Conservation (phyloP, 2,329 filamentous ascomycete genomes). For the Chrysoporthe cubensis region DNA sequence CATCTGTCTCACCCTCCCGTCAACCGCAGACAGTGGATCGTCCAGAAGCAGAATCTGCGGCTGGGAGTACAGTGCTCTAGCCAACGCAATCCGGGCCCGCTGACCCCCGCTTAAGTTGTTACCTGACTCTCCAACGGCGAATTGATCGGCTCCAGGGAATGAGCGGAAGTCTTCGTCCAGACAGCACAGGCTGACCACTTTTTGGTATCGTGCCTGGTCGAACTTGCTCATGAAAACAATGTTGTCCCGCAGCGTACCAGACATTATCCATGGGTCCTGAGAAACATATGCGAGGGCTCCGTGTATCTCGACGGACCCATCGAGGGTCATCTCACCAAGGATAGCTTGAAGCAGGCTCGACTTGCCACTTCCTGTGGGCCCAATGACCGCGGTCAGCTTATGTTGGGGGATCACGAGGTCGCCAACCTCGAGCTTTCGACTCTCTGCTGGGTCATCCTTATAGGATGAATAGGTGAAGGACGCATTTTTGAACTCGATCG, state of each 20-base stretch:
- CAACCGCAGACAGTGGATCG: constrained; percentile 17
- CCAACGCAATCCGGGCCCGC: constrained; percentile 12
- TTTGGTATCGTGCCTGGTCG: constrained; percentile 10
- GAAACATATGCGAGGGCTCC: constrained; percentile 10
- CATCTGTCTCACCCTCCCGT: constrained; percentile 8
- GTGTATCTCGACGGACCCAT: neutral
- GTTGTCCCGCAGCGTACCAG: constrained; percentile 14
- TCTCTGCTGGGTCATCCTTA: neutral
- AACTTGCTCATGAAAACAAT: constrained; percentile 14
- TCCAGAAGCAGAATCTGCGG: constrained; percentile 13
- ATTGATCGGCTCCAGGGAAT: constrained; percentile 15
- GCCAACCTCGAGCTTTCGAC: constrained; percentile 12
- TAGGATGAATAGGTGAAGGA: constrained; percentile 11
- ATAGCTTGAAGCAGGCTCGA: constrained; percentile 19
- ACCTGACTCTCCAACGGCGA: constrained; percentile 12
- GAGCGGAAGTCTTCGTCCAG: constrained; percentile 13
- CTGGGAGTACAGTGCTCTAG: constrained; percentile 14
- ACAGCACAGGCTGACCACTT: constrained; percentile 1
- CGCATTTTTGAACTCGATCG: constrained; percentile 9
- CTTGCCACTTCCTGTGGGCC: constrained; percentile 15
- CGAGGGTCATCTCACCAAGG: constrained; percentile 10
- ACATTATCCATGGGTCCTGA: constrained; percentile 18
- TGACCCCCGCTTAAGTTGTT: constrained; percentile 17
- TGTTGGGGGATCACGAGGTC: constrained; percentile 5
- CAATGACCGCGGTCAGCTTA: constrained; percentile 8